A percentile compares a stretch with the other conserved stretches of the same genome.
phyloP scores from a whole-genome alignment of 257 asterid genomes.

The Paraleonurus japonicus region DNA sequence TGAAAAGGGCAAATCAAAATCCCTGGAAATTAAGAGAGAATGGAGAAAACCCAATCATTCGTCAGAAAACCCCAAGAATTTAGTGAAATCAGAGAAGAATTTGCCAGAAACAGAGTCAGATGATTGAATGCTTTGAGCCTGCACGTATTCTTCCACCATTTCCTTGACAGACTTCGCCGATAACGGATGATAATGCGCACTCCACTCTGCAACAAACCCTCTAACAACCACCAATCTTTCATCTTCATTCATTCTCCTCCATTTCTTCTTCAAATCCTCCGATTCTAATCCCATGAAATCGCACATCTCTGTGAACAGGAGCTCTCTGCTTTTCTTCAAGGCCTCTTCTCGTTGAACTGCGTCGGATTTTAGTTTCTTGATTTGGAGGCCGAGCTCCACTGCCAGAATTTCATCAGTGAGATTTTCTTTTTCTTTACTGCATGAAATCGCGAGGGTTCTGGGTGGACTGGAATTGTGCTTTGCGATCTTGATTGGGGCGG shows the following conservation, averaged over 20 bases:
- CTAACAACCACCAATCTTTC: conserved; percentile 49
- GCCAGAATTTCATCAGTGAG: conserved; percentile 49
- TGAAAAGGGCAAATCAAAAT: neutral
- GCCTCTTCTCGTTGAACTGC: conserved; percentile 54
- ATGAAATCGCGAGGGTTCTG: conserved; percentile 34
- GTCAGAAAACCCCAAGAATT: conserved; percentile 46
- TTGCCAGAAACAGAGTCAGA: conserved; percentile 30
- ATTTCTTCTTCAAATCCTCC: conserved; percentile 55
- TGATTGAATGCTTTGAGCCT: conserved; percentile 14
- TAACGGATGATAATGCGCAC: conserved; percentile 68
- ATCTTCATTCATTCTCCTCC: conserved; percentile 59
- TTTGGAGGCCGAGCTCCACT: conserved; percentile 41
- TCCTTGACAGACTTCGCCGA: conserved; percentile 65
- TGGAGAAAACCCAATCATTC: neutral
- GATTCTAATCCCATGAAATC: conserved; percentile 45
- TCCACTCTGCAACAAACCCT: conserved; percentile 70
- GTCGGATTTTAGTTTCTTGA: conserved; percentile 39
- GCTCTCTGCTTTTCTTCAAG: conserved; percentile 57
- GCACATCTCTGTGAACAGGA: conserved; percentile 63
- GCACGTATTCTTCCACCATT: conserved; percentile 57
- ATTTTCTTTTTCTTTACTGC: conserved; percentile 42
- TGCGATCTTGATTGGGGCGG: conserved; percentile 12
- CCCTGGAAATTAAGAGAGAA: neutral
- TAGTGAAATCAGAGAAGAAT: conserved; percentile 41
- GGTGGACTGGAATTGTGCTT: neutral